Percentiles rank a stretch among this genome's conserved stretches.
Conservation (phyloP, 805 yeast species). For the Trichomonascus vanleenenianus region DNA sequence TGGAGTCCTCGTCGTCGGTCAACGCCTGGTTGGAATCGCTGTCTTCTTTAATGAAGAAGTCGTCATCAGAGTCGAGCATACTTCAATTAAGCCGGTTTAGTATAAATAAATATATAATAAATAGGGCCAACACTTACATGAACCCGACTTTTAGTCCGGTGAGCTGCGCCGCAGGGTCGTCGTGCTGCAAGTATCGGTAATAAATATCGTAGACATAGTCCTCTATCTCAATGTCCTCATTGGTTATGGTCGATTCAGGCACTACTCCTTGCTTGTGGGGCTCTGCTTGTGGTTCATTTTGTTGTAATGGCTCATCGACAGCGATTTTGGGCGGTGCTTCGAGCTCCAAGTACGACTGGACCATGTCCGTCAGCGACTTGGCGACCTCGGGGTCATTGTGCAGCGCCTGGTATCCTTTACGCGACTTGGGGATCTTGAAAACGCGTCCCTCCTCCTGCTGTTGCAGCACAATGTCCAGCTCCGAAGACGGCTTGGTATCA, state of each 20-base stretch:
- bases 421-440: constrained; percentile 7
- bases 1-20: constrained; percentile 34
- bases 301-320: constrained; percentile 5
- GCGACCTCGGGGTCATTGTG: constrained; percentile 35
- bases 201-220: constrained; percentile 93
- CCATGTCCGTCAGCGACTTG: constrained; percentile 67
- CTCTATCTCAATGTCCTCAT: constrained; percentile 29
- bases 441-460: constrained; percentile 1
- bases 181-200: constrained; percentile 34
- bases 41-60: constrained; percentile 31
- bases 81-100: constrained; percentile 8
- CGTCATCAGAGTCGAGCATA: constrained; percentile 21
- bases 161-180: constrained; percentile 7
- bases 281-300: not conserved
- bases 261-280: not conserved
- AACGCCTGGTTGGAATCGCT: constrained; percentile 28
- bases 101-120: constrained; percentile 8
- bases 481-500: constrained; percentile 18
- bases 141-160: constrained; percentile 32
- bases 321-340: constrained; percentile 18
- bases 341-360: constrained; percentile 47
- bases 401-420: constrained; percentile 15
- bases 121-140: constrained; percentile 17
- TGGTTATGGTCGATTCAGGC: constrained; percentile 4
- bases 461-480: constrained; percentile 1